Base-by-base conservation (phyloP, 2,329 filamentous ascomycete genomes). In the Paecilomyces sp. region DNA sequence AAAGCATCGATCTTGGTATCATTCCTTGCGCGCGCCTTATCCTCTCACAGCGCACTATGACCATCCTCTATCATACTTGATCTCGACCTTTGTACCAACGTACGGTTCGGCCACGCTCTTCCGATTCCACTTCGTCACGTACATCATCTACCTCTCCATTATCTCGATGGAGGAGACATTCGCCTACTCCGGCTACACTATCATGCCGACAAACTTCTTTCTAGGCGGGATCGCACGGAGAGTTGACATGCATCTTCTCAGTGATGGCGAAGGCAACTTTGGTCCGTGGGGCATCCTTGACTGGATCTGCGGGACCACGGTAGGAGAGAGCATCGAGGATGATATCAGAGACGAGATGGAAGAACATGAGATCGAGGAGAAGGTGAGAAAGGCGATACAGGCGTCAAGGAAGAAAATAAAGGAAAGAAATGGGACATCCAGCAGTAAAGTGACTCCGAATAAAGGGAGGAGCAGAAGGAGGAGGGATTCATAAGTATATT, bases 111-210 rank as follows among this genome's bases (percentile, higher is more conserved):
- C 83, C 1, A 73, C 82, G 36, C 62, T 83, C 18, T 80, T 85
- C 67, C 82, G 84, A 59, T 84, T 85, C 73, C 85, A 87, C 69
- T 79, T 86, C 57, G 73, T 86, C 60, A 85, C 83, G 3, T 87
- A 82, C 72, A 74, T 85, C 50, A 63, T 85, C 30, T 81, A 85
- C 59, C 70, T 85, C 18, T 73, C 77, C 0, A 60, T 84, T 24
- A 75, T 83, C 59, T 85, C 82, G n/a, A 68, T 87, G 0, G 83
- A 87, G 64, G 84, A 86, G 61, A 79, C 83, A 0, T 84, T 86
- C 63, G 79, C 83, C 1, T 84, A 83, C 68, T 85, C 81, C 1
- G 85, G 84, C 1, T 87, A 87, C 71, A 81, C 79, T 1, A 74
- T 82, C 1, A 73, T 86, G 58, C 83, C 84, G 2, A 83, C 82